These are phyloP conservation scores for Teunomyces stri DNA, from an alignment of 805 yeast genomes.

Conservation along the genomic window DNA sequence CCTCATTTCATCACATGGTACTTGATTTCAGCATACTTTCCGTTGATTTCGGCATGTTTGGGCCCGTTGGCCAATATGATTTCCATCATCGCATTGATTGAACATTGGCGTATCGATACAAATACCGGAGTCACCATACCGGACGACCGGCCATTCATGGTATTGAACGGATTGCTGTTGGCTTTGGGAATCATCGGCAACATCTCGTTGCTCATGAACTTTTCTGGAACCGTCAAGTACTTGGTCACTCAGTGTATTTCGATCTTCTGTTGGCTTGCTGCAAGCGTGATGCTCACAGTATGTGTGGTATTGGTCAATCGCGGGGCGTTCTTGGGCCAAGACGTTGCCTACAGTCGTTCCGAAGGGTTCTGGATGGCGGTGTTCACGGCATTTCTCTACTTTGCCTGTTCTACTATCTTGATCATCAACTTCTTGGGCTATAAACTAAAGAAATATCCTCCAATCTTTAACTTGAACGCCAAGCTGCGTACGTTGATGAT, in stretches of 20 bases:
- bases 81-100: conserved; percentile 67
- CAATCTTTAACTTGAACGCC: conserved; percentile 62
- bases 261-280: conserved; percentile 62
- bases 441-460: conserved; percentile 56
- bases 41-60: conserved; percentile 70
- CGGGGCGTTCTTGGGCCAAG: conserved; percentile 13
- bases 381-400: conserved; percentile 61
- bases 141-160: conserved; percentile 46
- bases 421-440: conserved; percentile 63
- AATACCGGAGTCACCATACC: conserved; percentile 19
- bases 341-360: conserved; percentile 28
- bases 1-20: conserved; percentile 54
- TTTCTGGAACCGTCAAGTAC: conserved; percentile 57
- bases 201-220: conserved; percentile 65
- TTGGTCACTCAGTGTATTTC: conserved; percentile 60
- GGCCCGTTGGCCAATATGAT: conserved; percentile 79
- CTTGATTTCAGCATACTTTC: conserved; percentile 63
- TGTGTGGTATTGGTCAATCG: conserved; percentile 35
- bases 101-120: conserved; percentile 55
- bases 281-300: conserved; percentile 50
- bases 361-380: conserved; percentile 82
- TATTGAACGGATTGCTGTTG: conserved; percentile 62
- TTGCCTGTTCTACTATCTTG: conserved; percentile 52
- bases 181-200: conserved; percentile 68
- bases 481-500: conserved; percentile 73